Base-by-base conservation (phyloP, 2,329 filamentous ascomycete genomes). In the Epichloe elymi region DNA sequence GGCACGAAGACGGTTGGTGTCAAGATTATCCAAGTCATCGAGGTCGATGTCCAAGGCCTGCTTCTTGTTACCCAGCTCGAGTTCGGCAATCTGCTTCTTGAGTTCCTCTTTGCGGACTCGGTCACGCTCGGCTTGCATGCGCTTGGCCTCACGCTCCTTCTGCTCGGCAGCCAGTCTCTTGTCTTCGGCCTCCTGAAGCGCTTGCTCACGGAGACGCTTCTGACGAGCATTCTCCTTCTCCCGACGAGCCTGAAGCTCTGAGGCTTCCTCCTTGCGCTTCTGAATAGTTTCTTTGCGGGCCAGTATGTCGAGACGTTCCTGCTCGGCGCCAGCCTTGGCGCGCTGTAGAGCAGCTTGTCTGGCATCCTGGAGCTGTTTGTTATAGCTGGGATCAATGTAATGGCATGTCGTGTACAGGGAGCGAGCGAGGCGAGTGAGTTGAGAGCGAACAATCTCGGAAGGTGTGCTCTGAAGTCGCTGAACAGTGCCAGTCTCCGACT, bases 391-490 rank as follows among this genome's bases (percentile, higher is more conserved):
- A 62, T 98, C 93, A 53, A 97, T 88, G 69, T 96, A 96, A 75
- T 93, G 89, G 74, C 88, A 95, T 26, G 93, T 94, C 51, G 94
- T 82, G 70, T 88, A 94, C 6, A 98, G 80, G 37, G 88, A 85
- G 73, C 90, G 95, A 51, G 90, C 87, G 51, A 98, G 78, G 51
- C 93, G 88, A 53, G 88, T 88, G 53, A 98, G 82, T 70, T 97
- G 91, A 49, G 91, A 89, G 59, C 93, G 88, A 54, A 96, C 89
- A 67, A 98, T 98, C 71, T 98, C 93, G 6, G 93, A 91, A 40
- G 93, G 93, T 2, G 93, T 98, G 75, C 88, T 95, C 74, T 98
- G 93, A 46, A 98, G 82, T 61, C 90, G 86, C 74, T 98, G 93
- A 38, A 97, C 87, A 48, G 86, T 86, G 62, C 85, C 83, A 51